These are phyloP conservation scores for Leccinum fallax DNA, from an alignment of 1,284 basidiomycete genomes.

Conservation along the genomic window DNA sequence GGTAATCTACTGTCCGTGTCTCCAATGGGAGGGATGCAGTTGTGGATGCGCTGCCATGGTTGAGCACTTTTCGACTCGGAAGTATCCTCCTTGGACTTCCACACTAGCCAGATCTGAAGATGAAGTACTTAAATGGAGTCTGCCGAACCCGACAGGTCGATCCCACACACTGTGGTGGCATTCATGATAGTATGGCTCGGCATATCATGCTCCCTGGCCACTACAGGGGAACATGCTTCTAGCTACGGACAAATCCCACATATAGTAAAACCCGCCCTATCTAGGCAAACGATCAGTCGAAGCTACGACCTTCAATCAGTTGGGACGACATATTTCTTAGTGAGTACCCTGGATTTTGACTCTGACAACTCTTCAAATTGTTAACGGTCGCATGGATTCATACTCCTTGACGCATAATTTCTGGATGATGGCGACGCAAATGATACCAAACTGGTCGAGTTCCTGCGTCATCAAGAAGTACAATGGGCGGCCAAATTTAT, in stretches of 20 bases:
- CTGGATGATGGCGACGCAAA: not conserved
- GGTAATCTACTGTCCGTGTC: not conserved
- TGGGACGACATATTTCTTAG: not conserved
- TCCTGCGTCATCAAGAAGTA: not conserved
- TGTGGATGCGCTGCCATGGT: not conserved
- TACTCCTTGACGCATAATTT: not conserved
- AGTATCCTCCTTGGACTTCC: not conserved
- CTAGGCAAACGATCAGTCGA: not conserved
- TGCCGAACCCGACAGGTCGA: too few species aligned
- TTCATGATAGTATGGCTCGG: too few species aligned
- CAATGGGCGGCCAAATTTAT: not conserved
- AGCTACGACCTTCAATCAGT: not conserved
- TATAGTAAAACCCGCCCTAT: too few species aligned
- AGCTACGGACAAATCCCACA: too few species aligned
- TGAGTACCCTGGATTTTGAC: not conserved
- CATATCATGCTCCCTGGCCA: too few species aligned
- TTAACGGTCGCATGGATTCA: not conserved
- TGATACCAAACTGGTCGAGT: not conserved
- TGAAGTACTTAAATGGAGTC: not conserved
- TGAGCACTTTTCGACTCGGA: not conserved
- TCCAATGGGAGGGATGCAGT: not conserved
- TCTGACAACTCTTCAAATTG: not conserved
- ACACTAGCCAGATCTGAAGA: not conserved
- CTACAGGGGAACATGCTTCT: not conserved
- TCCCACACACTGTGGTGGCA: too few species aligned